Conservation (phyloP, 805 yeast genomes). For the Danielia oregonensis region DNA sequence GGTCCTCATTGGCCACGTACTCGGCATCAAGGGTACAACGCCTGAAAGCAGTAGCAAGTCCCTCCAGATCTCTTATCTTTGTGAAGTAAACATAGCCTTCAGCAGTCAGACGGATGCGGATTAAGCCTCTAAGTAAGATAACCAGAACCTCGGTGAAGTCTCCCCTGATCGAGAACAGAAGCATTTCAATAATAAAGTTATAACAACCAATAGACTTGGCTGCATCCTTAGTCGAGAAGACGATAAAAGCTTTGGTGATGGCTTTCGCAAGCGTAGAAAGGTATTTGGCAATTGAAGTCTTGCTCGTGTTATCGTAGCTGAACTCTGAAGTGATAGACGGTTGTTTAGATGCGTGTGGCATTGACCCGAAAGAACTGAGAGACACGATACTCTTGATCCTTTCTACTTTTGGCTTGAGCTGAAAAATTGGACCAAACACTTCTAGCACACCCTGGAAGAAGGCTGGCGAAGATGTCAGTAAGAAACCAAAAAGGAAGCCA, state of each 20-base stretch:
- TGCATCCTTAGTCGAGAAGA: conserved; percentile 19
- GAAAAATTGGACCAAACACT: conserved; percentile 11
- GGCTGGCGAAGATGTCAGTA: conserved; percentile 12
- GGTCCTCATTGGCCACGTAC: conserved; percentile 7
- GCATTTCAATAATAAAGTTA: conserved; percentile 30
- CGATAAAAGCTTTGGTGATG: conserved; percentile 22
- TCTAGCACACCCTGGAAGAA: conserved; percentile 16
- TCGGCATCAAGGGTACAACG: conserved; percentile 36
- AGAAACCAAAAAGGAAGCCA: conserved; percentile 22
- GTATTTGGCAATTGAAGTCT: neutral
- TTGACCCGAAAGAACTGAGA: conserved; percentile 19
- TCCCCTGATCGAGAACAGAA: conserved; percentile 30
- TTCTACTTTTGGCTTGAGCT: conserved; percentile 5
- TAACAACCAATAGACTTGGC: conserved; percentile 27
- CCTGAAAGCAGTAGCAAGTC: conserved; percentile 56
- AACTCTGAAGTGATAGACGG: neutral
- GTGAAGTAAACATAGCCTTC: conserved; percentile 46
- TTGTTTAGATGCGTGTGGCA: conserved; percentile 4
- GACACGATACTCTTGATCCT: conserved; percentile 27
- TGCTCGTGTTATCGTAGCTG: neutral
- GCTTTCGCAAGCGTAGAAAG: conserved; percentile 21
- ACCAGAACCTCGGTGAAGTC: conserved; percentile 39
- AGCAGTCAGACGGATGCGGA: conserved; percentile 50
- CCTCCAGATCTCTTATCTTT: conserved; percentile 59
- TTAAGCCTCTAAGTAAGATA: conserved; percentile 48